Percentiles rank a stretch among this genome's conserved stretches.
These are phyloP conservation scores for Canna indica DNA, from an alignment of 176 grass and related monocot genomes.

Conservation along the genomic window DNA sequence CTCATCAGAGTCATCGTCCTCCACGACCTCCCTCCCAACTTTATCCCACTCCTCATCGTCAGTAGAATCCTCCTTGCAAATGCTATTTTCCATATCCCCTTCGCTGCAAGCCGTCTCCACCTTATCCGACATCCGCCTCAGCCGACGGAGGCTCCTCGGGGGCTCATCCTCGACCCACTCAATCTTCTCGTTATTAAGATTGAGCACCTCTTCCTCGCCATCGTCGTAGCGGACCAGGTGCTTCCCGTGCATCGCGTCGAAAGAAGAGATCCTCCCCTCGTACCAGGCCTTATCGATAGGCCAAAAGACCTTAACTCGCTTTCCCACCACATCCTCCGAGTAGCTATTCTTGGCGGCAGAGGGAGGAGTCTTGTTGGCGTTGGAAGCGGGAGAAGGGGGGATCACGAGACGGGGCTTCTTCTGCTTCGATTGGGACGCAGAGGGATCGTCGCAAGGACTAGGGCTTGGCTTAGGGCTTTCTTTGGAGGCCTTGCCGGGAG, in stretches of 20 bases:
- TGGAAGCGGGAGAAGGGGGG: slow-evolving; percentile 17
- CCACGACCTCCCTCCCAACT: slow-evolving; percentile 17
- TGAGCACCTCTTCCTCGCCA: slow-evolving; percentile 59
- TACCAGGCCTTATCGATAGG: slow-evolving; percentile 82
- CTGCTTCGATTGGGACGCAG: slow-evolving; percentile 36
- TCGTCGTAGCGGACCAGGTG: slow-evolving; percentile 68
- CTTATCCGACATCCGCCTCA: slow-evolving; percentile 45
- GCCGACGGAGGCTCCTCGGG: slow-evolving; percentile 59
- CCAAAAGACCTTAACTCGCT: slow-evolving; percentile 76
- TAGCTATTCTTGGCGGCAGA: slow-evolving; percentile 19
- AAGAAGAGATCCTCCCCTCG: slow-evolving; percentile 43
- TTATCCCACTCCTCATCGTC: slow-evolving; percentile 70
- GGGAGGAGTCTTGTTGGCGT: slow-evolving; percentile 18
- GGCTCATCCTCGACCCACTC: slow-evolving; percentile 43
- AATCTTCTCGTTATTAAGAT: slow-evolving; percentile 59
- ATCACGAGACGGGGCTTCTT: slow-evolving; percentile 38
- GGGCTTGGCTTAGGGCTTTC: slow-evolving; percentile 6
- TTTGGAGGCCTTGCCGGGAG: slow-evolving; percentile 20
- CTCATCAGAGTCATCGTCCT: slow-evolving; percentile 51
- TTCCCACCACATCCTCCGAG: slow-evolving; percentile 40
- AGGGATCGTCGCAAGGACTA: slow-evolving; percentile 22
- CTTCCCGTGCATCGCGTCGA: slow-evolving; percentile 30
- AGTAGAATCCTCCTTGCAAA: slow-evolving; percentile 35
- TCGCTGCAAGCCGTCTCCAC: slow-evolving; percentile 7
- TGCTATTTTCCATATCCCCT: slow-evolving; percentile 23